Base-by-base conservation (phyloP, 2,329 filamentous ascomycete genomes). In the Blumeria hordei region DNA sequence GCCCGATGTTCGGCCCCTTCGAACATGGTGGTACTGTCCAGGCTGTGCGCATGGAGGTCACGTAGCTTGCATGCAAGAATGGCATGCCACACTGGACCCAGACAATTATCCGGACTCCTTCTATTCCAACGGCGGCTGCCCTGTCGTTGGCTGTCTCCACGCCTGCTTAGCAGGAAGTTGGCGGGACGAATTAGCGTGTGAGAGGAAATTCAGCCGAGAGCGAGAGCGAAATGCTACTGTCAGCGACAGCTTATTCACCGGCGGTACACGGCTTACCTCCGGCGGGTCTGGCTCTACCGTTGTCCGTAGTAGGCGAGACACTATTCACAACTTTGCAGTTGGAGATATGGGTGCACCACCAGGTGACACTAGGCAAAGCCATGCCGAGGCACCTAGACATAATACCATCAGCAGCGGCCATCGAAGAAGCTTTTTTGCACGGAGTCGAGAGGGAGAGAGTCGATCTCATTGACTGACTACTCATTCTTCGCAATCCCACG, bases 31-130 rank as follows among this genome's bases (percentile, higher is more conserved):
- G 75, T 77, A 76, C 60, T 82, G 78, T 56, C 73, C 74, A 0
- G 75, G 74, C 11, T 82, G 78, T 60, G 72, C 72, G 0, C 78
- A 82, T 60, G 78, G 78, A 33, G 78, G 78, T 0, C 78, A 82
- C 63, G 71, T 74, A 0, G 72, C 72, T 0, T 82, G 78, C 56
- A 69, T 82, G 1, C 70, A 74, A 55, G 69, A 69, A 1, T 82
- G 78, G 78, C 78, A 81, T 63, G 69, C 69, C 0, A 60, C 58
- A 10, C 10, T 14, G 9, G 43, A 54, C 7, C 57, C 57, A 3
- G 60, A 60, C 16, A 62, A 65, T 51, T 58, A 62, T 10, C 58
- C 62, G 49, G 67, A 63, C 1, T 63, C 64, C 1, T 68, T 68
- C 16, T 66, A 68, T 8, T 70, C 59, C 35, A 75, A 73, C 51